A percentile compares a stretch with the other conserved stretches of the same genome.
Evolutionary conservation across 2,329 filamentous ascomycete genomes (phyloP).

Genomic region (Apiospora kogelbergensis): DNA sequence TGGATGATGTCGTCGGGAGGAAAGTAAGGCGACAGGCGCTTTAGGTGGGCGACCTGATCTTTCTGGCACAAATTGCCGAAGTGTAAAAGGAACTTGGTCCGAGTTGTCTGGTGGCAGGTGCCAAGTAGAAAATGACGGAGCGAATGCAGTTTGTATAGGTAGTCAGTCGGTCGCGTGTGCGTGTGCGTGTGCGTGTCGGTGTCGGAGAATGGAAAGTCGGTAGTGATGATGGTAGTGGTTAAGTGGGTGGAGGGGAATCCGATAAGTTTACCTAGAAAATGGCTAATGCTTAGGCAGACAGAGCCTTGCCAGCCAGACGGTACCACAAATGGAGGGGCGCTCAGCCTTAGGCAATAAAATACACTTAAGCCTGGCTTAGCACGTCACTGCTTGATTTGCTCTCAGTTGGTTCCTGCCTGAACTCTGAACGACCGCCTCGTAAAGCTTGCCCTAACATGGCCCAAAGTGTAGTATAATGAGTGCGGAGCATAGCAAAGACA

Average conservation of each 20-base stretch:
- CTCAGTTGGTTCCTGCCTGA: neutral
- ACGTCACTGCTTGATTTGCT: neutral
- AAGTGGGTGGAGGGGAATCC: neutral
- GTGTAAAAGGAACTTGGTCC: neutral
- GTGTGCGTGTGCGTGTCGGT: too few species aligned
- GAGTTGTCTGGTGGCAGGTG: neutral
- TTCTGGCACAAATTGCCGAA: neutral
- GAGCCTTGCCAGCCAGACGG: neutral
- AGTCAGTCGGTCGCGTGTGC: too few species aligned
- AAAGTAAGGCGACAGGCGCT: neutral
- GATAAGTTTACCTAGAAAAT: neutral
- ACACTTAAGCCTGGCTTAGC: neutral
- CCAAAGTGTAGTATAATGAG: too few species aligned
- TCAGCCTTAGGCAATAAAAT: neutral
- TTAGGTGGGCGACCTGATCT: neutral
- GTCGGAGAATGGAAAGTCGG: neutral
- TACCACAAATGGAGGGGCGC: constrained; percentile 7
- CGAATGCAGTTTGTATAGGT: neutral
- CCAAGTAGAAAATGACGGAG: neutral
- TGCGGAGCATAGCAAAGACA: neutral
- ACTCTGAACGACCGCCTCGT: too few species aligned
- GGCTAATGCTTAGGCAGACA: too few species aligned
- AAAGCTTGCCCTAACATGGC: too few species aligned
- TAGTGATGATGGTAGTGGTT: neutral
- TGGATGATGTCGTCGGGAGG: neutral